A percentile compares a stretch with the other conserved stretches of the same genome.
Conservation (phyloP, 148 eudicot species). For the Diospyros kaki region DNA sequence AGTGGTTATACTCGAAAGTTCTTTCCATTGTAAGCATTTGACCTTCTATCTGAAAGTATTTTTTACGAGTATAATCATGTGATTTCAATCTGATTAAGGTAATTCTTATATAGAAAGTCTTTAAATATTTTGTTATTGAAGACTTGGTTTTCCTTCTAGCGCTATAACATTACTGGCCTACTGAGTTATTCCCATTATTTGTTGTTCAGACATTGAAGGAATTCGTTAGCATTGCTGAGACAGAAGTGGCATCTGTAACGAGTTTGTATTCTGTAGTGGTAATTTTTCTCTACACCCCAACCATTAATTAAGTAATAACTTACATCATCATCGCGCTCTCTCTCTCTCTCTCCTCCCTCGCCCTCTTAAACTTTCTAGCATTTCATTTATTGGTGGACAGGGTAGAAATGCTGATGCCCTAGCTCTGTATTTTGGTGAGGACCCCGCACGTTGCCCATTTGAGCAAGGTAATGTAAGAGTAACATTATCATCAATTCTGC, state of each 20-base stretch:
- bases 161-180: neutral
- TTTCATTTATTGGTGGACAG: constrained; percentile 41
- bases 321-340: neutral
- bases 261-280: constrained; percentile 75
- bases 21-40: neutral
- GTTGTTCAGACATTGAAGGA: constrained; percentile 58
- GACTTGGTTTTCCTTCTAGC: neutral
- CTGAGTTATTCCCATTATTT: neutral
- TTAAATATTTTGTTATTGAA: neutral
- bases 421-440: constrained; percentile 91
- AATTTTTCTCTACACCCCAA: constrained; percentile 19
- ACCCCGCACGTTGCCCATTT: constrained; percentile 93
- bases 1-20: neutral
- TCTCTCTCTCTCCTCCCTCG: neutral
- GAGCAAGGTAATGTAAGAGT: constrained; percentile 69
- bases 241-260: constrained; percentile 68
- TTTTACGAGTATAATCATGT: neutral
- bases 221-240: constrained; percentile 62
- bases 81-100: neutral
- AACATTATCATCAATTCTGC: neutral
- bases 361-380: neutral
- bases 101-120: neutral
- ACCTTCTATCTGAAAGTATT: neutral
- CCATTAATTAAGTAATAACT: constrained; percentile 1
- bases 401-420: constrained; percentile 96